phyloP scores from a whole-genome alignment of 2,329 filamentous ascomycete species.

The Thielaviopsis punctulata region DNA sequence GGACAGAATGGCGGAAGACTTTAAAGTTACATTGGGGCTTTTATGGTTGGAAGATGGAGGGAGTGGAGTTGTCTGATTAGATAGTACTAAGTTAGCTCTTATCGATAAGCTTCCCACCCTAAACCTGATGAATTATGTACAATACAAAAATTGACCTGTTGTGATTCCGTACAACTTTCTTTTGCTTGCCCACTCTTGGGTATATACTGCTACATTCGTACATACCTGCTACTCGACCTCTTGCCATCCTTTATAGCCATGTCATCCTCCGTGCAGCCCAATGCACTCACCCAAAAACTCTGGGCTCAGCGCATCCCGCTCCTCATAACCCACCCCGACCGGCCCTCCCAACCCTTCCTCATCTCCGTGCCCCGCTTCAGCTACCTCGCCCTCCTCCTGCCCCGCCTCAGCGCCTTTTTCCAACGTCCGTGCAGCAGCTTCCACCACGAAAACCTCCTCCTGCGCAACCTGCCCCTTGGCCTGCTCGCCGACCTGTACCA shows the following conservation, averaged over 20 bases:
- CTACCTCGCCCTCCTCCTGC: conserved; percentile 40
- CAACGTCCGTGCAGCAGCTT: conserved; percentile 38
- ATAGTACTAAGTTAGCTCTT: background rate
- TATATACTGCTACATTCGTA: no score
- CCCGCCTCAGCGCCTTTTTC: conserved; percentile 37
- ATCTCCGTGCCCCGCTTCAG: conserved; percentile 38
- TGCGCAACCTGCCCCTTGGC: conserved; percentile 36
- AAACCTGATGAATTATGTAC: background rate
- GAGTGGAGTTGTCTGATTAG: background rate
- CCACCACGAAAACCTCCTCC: conserved; percentile 36
- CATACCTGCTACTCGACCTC: conserved; percentile 18
- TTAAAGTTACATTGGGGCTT: background rate
- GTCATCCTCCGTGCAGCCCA: background rate
- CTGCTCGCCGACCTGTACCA: conserved; percentile 40
- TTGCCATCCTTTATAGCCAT: background rate
- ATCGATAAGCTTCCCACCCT: background rate
- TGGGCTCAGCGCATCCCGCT: conserved; percentile 39
- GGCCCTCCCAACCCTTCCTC: conserved; percentile 32
- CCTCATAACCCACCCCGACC: conserved; percentile 33
- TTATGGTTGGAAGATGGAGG: background rate
- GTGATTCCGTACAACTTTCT: no score
- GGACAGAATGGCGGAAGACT: background rate
- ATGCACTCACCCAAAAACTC: conserved; percentile 26
- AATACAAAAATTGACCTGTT: no score
- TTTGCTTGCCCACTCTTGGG: no score